Evolutionary conservation across 2,329 filamentous ascomycete genomes (phyloP), one percentile per base, ranked within the genome.

Genomic region (Cercospora brassicicola): DNA sequence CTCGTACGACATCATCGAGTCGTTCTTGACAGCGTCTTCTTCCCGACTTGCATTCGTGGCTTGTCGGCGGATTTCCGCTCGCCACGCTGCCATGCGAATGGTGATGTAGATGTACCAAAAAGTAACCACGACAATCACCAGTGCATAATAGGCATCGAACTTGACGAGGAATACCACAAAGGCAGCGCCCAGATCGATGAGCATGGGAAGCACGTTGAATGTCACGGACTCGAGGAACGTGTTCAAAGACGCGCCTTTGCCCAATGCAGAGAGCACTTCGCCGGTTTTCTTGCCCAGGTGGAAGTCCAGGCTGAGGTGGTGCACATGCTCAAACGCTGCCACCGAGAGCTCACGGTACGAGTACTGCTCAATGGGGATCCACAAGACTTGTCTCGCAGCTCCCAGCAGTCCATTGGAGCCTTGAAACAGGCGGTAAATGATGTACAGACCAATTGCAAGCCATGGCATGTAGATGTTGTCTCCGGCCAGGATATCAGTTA

Each of bases 1-100:
- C 82, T 99, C 95, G 79, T 98, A 99, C n/a, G 93, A 96, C 70
- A 95, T 93, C 83, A 99, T 95, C 0, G 95, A 98, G 79, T 99
- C 95, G 78, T 97, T 98, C 85, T 98, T 98, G 73, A 98, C 93
- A 6, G 95, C 95, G 80, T 97, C 94, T 81, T 97, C 93, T 81
- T 97, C 93, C 71, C 95, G 88, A 73, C 95, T 93, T 13, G 93
- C 92, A 78, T 97, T 98, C 61, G 94, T 94, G 91, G 97, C 97
- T 76, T 94, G 88, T 69, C 95, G 88, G 74, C 95, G 89, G 75
- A 97, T 92, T 75, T 96, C 92, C 6, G 94, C 92, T 74, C 95
- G 88, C 83, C 93, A 97, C 69, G 94, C 91, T 15, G 95, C 94
- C 90, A 99, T 93, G 72, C 94, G 92, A 74, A 99, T 93, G 6